phyloP scores from a whole-genome alignment of 176 grass and related monocot genomes.

The Triticum aestivum region DNA sequence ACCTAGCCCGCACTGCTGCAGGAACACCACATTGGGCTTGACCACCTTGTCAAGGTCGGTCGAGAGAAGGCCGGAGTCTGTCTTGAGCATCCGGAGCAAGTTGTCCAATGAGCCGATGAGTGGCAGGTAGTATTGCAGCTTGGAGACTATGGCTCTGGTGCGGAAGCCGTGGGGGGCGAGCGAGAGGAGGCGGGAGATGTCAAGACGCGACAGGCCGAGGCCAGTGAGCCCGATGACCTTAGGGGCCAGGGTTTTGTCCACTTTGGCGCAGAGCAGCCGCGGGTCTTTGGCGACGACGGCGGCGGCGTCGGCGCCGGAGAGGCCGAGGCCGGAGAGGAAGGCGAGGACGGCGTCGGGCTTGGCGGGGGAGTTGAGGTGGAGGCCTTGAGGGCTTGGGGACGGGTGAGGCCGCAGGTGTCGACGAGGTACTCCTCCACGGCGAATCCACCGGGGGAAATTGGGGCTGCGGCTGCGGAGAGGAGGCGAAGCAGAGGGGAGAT shows the following conservation, averaged over 20 bases:
- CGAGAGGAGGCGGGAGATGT: background rate
- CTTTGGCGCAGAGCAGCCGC: background rate
- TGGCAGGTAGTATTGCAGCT: no score
- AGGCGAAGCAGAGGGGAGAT: no score
- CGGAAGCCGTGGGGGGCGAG: background rate
- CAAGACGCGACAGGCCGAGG: background rate
- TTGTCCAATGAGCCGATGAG: no score
- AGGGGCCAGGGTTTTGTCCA: conserved; percentile 24
- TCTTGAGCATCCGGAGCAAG: no score
- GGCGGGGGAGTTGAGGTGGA: conserved; percentile 24
- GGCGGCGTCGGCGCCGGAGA: conserved; percentile 1
- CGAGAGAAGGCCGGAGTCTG: no score
- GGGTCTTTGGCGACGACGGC: conserved; percentile 4
- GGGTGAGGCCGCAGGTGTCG: background rate
- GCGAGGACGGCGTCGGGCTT: conserved; percentile 39
- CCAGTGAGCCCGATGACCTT: background rate
- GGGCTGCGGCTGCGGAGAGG: no score
- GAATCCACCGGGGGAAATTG: background rate
- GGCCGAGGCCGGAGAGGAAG: conserved; percentile 35
- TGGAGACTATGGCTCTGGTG: no score
- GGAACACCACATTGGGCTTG: background rate
- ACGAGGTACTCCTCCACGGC: background rate
- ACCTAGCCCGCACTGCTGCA: background rate
- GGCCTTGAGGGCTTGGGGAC: background rate
- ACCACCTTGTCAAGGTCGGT: no score